These are phyloP conservation scores for Phytophthora crassamura DNA, from an alignment of 352 stramenopile species.

Conservation along the genomic window DNA sequence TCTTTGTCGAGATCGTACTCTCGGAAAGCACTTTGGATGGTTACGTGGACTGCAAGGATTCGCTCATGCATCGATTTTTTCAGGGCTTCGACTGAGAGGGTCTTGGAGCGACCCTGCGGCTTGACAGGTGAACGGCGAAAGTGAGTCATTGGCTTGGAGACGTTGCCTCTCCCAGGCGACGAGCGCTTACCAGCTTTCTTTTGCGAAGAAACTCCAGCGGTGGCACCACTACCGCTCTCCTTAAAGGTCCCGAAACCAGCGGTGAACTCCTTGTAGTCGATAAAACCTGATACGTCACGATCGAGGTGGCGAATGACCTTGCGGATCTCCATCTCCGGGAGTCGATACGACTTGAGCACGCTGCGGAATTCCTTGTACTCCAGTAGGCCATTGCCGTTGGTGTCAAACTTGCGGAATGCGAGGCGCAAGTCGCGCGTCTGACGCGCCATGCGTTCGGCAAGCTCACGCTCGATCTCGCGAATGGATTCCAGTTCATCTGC, in stretches of 20 bases:
- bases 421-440: conserved; percentile 62
- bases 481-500: conserved; percentile 62
- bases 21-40: conserved; percentile 59
- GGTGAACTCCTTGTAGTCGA: conserved; percentile 80
- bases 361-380: conserved; percentile 78
- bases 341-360: conserved; percentile 66
- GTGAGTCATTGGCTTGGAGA: conserved; percentile 16
- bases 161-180: conserved; percentile 12
- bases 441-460: conserved; percentile 59
- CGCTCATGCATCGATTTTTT: conserved; percentile 57
- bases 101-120: conserved; percentile 24
- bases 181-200: conserved; percentile 25
- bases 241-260: conserved; percentile 44
- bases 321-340: conserved; percentile 69
- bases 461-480: conserved; percentile 69
- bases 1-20: conserved; percentile 56
- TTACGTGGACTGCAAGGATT: conserved; percentile 50
- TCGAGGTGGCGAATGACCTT: conserved; percentile 80
- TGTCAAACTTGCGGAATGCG: conserved; percentile 73
- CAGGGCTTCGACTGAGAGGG: conserved; percentile 38
- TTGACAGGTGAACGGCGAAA: conserved; percentile 20
- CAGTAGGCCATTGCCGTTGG: conserved; percentile 67
- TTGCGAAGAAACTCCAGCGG: conserved; percentile 18
- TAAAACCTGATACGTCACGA: conserved; percentile 67
- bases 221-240: conserved; percentile 28